phyloP scores from a whole-genome alignment of 2,329 filamentous ascomycete species.

The Cladophialophora psammophila region DNA sequence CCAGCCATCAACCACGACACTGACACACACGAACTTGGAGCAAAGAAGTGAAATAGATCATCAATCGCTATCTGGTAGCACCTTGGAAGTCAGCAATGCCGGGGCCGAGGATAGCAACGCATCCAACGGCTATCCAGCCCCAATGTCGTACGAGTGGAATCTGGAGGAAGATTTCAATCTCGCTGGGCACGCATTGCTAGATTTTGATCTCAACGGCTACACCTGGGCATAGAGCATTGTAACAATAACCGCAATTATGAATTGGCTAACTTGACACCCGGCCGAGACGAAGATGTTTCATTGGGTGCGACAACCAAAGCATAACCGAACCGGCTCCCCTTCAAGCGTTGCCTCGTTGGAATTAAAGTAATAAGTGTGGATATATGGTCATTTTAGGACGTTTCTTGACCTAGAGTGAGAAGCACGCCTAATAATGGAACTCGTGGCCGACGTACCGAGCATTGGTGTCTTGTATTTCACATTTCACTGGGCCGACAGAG shows the following conservation, averaged over 20 bases:
- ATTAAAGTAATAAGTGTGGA: neutral
- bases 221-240: conserved; percentile 3
- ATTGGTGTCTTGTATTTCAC: neutral
- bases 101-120: neutral
- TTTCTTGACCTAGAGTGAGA: neutral
- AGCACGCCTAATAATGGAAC: neutral
- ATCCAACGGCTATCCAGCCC: neutral
- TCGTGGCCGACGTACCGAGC: neutral
- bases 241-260: neutral
- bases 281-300: neutral
- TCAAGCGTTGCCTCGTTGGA: neutral
- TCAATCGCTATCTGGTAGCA: neutral
- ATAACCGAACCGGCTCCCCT: neutral
- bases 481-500: neutral
- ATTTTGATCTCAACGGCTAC: conserved; percentile 1
- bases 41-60: neutral
- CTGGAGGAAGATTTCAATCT: conserved; percentile 1
- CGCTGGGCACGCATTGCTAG: neutral
- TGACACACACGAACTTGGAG: neutral
- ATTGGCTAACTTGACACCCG: neutral
- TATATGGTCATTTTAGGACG: neutral
- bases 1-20: neutral
- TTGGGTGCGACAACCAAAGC: too few species aligned
- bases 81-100: neutral
- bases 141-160: neutral